phyloP scores from a whole-genome alignment of 2,329 filamentous ascomycete genomes.

The Aspergillus transmontanensis region DNA sequence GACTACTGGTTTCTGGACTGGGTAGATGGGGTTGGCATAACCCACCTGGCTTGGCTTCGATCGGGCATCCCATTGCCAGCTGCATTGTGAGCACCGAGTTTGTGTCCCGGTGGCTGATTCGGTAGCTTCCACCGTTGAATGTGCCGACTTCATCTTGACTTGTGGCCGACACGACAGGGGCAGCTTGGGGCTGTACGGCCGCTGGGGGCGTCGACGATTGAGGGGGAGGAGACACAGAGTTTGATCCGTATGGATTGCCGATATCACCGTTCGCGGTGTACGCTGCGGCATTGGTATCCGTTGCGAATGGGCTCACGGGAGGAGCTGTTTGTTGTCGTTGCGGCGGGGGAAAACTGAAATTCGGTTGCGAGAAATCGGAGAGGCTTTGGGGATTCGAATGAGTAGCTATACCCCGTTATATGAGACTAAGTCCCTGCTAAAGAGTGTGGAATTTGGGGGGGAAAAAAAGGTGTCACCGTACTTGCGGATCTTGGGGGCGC shows the following conservation, averaged over 20 bases:
- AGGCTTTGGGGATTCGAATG: conserved; percentile 11
- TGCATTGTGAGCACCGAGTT: conserved; percentile 91
- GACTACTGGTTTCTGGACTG: too few species aligned
- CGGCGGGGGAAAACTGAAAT: conserved; percentile 29
- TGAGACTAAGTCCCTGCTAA: too few species aligned
- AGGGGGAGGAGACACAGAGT: conserved; percentile 7
- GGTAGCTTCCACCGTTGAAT: conserved; percentile 93
- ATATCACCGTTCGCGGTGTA: conserved; percentile 9
- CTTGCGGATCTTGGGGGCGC: conserved; percentile 15
- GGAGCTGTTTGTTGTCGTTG: conserved; percentile 24
- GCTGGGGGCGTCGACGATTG: conserved; percentile 14
- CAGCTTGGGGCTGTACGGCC: conserved; percentile 12
- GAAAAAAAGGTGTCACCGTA: conserved; percentile 3
- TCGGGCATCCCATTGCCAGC: conserved; percentile 82
- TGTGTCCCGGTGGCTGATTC: conserved; percentile 87
- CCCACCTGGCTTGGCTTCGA: conserved; percentile 71
- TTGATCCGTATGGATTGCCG: not conserved
- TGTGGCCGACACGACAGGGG: conserved; percentile 37
- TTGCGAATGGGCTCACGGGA: conserved; percentile 19
- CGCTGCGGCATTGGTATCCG: conserved; percentile 14
- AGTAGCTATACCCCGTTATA: conserved; percentile 10
- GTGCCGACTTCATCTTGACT: conserved; percentile 85
- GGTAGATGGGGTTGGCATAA: too few species aligned
- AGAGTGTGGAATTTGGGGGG: too few species aligned
- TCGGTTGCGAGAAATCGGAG: conserved; percentile 27